Evolutionary conservation across 2,329 filamentous ascomycete genomes (phyloP).

Genomic region (Penicillium glabrum): DNA sequence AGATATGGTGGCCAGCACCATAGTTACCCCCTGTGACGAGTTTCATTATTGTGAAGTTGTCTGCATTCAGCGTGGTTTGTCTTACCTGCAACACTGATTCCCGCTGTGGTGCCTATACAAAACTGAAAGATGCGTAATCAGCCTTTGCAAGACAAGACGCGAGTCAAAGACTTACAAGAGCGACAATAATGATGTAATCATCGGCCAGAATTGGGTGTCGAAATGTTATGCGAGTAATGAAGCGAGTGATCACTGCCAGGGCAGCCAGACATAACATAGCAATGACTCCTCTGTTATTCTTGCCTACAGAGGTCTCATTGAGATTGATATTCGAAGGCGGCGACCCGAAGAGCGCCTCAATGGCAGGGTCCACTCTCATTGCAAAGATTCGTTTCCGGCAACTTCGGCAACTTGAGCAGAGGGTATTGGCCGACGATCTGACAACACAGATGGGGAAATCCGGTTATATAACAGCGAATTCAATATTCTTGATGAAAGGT

Average conservation of each 20-base stretch:
- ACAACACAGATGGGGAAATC: not conserved
- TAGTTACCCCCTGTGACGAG: constrained; percentile 3
- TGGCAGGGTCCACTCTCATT: constrained; percentile 11
- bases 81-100: constrained; percentile 4
- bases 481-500: not conserved
- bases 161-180: constrained; percentile 6
- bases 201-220: constrained; percentile 11
- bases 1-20: constrained; percentile 13
- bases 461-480: not conserved
- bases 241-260: constrained; percentile 13
- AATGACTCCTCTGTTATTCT: constrained; percentile 16
- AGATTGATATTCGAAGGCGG: constrained; percentile 10
- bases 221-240: constrained; percentile 7
- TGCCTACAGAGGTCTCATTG: not conserved
- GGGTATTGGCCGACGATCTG: too few relatives aligned
- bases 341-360: constrained; percentile 14
- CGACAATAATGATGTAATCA: constrained; percentile 14
- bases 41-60: not conserved
- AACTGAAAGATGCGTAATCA: not conserved
- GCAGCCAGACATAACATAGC: constrained; percentile 9
- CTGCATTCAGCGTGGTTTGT: not conserved
- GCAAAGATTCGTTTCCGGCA: not conserved
- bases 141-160: not conserved
- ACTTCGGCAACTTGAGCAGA: too few relatives aligned
- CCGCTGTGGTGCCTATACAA: not conserved